These are phyloP conservation scores for Cyberlindnera suaveolens DNA, from an alignment of 805 yeast genomes.

Conservation along the genomic window DNA sequence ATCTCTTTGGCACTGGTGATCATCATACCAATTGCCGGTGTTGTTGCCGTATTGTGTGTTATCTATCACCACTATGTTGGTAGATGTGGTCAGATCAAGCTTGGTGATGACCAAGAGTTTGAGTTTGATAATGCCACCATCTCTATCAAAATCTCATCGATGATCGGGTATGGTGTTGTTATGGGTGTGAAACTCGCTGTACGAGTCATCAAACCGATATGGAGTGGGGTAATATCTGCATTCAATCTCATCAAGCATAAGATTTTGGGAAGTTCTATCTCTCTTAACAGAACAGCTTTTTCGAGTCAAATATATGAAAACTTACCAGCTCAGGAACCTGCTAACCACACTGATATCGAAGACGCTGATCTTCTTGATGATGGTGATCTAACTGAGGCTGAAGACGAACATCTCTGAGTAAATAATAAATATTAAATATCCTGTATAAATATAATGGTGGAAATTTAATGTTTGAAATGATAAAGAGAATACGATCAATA, in stretches of 20 bases:
- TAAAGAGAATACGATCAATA: too few species aligned
- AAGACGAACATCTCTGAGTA: constrained; percentile 19
- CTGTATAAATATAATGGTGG: not conserved
- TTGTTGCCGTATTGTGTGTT: constrained; percentile 54
- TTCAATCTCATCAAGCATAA: constrained; percentile 16
- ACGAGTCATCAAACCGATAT: constrained; percentile 10
- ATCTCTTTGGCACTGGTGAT: constrained; percentile 47
- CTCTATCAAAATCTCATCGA: constrained; percentile 40
- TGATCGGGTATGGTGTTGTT: constrained; percentile 28
- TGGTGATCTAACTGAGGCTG: constrained; percentile 26
- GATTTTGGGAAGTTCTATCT: constrained; percentile 12
- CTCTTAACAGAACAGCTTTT: constrained; percentile 10
- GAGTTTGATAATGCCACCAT: constrained; percentile 59
- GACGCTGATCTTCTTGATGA: constrained; percentile 25
- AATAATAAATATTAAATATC: not conserved
- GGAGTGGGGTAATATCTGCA: not conserved
- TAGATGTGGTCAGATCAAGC: constrained; percentile 78
- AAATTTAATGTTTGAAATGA: too few species aligned
- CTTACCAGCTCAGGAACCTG: constrained; percentile 5
- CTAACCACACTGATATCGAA: constrained; percentile 13
- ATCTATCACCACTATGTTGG: constrained; percentile 78
- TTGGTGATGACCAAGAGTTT: constrained; percentile 71
- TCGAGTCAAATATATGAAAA: constrained; percentile 4
- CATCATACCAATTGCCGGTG: constrained; percentile 46
- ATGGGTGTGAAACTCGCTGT: constrained; percentile 18